Base-by-base conservation (phyloP, 2,329 filamentous ascomycete genomes). In the Calonectria henricotiae region DNA sequence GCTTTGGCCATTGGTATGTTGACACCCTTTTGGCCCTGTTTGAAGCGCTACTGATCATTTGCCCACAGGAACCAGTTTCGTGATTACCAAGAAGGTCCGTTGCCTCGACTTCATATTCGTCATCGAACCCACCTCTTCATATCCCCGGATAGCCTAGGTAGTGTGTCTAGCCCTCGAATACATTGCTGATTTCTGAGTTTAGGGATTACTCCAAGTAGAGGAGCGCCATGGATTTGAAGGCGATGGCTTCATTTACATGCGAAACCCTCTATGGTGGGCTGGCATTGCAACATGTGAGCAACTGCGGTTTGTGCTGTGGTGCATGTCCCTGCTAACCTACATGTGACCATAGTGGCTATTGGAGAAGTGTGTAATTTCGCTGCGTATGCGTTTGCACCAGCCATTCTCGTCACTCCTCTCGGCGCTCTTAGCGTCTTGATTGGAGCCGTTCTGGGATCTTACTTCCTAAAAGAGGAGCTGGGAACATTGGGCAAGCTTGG, bases 311-410 rank as follows among this genome's bases (percentile, higher is more conserved):
- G 23, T 49, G 39, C 17, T 49, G 32, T 25, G 60, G 44, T 32
- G 11, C 58, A 20, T 51, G 39, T 13, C 44, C 65, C 30, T 39
- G 41, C 75, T 82, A 73, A 79, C 70, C 70, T 64, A 23, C n/a
- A 65, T 60, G 65, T 39, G 54, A 62, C 49, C 65, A 25, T 78
- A 97, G 94, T 99, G 90, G 93, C 95, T 71, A 85, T 97, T 51
- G 96, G 96, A 80, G 96, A 99, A 85, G 86, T 98, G 69, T 97
- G 95, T 85, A 99, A 99, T 83, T 99, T 99, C 81, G 95, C 95
- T 62, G 96, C 96, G 72, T 99, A 99, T 82, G 96, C 96, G 8
- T 99, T 98, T 84, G 96, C 96, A 75, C 96, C 96, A 46, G 97
- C 96, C n/a, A 99, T 99, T 83, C 89, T 99, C 64, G 96, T 99